Evolutionary conservation across 192 early-diverging fungal species (phyloP), one percentile per base, ranked within the genome.

Genomic region (Chytriomyces confervae): DNA sequence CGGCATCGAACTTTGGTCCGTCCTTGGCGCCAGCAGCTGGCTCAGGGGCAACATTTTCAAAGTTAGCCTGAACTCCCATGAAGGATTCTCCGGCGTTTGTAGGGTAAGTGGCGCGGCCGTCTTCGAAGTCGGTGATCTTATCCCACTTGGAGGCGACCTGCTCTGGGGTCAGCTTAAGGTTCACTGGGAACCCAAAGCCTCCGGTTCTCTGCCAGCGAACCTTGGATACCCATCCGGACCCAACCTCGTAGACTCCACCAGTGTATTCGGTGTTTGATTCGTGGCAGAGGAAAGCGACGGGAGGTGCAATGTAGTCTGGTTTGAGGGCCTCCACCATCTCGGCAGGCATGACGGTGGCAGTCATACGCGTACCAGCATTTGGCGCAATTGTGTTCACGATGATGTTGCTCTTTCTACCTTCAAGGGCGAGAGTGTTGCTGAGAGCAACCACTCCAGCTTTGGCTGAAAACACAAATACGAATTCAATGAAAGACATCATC

Each of bases 321-420:
- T 97, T 98, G 44, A 99, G 90, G 9, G 95, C 91, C 66, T 93
- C 95, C 66, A 98, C 90, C 79, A 98, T 91, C 76, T 99, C 98
- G 51, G 93, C 92, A 36, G 98, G 98, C 91, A 97, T 93, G 29
- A 97, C 89, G 23, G 95, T 96, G 72, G 96, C 97, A 7, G 96
- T 97, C 97, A 99, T 99, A 53, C 91, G 87, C 5, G 97, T 98
- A 50, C 96, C 96, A 16, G 97, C 97, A 80, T 95, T 98, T 73
- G 97, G 97, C 44, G 96, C 97, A 85, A 99, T 96, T 64, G 95
- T 92, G 84, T 99, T 98, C 69, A 87, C 89, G 71, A 95, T 83
- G 84, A 99, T 99, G 83, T 96, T 96, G 82, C 91, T 88, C 79
- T 93, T 92, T 72, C 87, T 85, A 72, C 97, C 97, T 86, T 99